Evolutionary conservation across 2,329 filamentous ascomycete genomes (phyloP), one percentile per base, ranked within the genome.

Genomic region (Thielaviopsis euricoi): DNA sequence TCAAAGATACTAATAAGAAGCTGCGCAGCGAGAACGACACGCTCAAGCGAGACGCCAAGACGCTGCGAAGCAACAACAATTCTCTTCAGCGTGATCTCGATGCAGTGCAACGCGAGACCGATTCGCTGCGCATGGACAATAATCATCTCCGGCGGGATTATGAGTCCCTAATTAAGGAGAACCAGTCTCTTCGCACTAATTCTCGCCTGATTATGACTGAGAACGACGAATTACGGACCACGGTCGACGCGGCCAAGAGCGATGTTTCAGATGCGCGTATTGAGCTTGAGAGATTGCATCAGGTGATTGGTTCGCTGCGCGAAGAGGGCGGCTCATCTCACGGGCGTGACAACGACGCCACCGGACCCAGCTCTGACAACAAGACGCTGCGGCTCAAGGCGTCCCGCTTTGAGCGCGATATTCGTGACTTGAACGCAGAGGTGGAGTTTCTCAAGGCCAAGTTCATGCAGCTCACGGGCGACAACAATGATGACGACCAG

Each of bases 351-450:
- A 77, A 79, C 60, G 67, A 73, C 37, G 75, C 73, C 62, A 71
- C 79, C 22, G 76, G 77, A 56, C 75, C 74, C 43, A 74, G 78
- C 64, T 73, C 69, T 58, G 76, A 79, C 64, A 78, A 76, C 68
- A 76, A 76, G 66, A 67, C 71, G 43, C 68, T 77, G 6, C 68
- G 69, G 19, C 70, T 71, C 17, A 73, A 79, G 64, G 78, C 77
- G 61, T 69, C 71, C 23, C 69, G 68, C 56, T 77, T 75, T 59
- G 74, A 74, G 64, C 72, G 72, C 53, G 74, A 70, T 57, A 66
- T 73, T 26, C 71, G 71, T 22, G 70, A 72, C 37, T 65, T 77
- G n/a, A 71, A 74, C 52, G 71, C 73, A 7, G 70, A 77, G 59
- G 68, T 77, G 22, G 70, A 73, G 19, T 71, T 70, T 51, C 66